Evolutionary conservation across 345 rosid genomes (phyloP), one percentile per base, ranked within the genome.

Genomic region (Aquilaria sinensis): DNA sequence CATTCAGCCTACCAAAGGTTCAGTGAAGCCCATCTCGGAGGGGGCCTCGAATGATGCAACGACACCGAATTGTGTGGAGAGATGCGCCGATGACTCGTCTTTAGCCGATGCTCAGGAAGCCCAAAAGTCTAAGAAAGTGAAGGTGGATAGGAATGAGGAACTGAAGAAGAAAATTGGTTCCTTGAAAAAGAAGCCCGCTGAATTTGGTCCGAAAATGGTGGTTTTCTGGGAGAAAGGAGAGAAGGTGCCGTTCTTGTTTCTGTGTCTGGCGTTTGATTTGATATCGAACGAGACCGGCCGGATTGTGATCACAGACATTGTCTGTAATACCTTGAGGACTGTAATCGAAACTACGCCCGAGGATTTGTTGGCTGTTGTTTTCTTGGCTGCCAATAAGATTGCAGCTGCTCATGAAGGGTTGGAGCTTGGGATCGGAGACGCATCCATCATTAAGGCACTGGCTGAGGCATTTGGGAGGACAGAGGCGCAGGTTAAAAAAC

Each of bases 381-480:
- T 88, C 72, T 78, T 90, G 60, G 66, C 86, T 33, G 96, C 92
- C 2, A 83, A 86, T 67, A 81, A 79, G 80, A 67, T 94, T 67
- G 92, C 97, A 0, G 91, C 99, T 6, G 88, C 97, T 15, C 97
- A 90, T 50, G 93, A 90, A 63, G 99, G 97, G n/a, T 49, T 90
- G 62, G 97, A 90, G 72, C 74, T 94, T 63, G 97, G 99, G 48
- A 86, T 88, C 47, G 97, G 97, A 56, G 96, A 90, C 51, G 82
- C 88, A 1, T 77, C 82, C 23, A 82, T 94, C 67, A 82, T 86
- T 29, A 88, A 86, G 69, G 97, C 96, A 0, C 83, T 94, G 2
- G 80, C 96, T 0, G 92, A 86, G 78, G 96, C 97, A 34, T 94
- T 70, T 75, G 97, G 97, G 72, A 85, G 90, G 72, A 86, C 89